Conservation (phyloP, 768 basidiomycete species). For the Phylloporus arenicola region DNA sequence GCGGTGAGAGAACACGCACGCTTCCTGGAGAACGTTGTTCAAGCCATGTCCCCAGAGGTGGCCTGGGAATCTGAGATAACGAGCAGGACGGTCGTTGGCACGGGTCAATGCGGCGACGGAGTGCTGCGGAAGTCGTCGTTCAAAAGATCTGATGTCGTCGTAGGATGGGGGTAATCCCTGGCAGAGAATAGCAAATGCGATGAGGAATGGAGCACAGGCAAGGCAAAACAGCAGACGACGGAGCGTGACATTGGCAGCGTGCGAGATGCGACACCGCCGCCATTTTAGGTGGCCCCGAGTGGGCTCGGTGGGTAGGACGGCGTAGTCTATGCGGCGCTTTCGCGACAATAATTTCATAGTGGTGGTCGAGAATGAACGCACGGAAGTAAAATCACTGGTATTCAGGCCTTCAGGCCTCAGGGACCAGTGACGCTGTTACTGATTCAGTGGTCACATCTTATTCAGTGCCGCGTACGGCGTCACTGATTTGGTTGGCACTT, state of each 20-base stretch:
- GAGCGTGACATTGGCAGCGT: conserved; percentile 19
- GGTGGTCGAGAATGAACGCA: background rate
- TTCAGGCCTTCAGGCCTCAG: too few species aligned
- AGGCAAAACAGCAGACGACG: conserved; percentile 26
- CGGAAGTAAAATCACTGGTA: too few species aligned
- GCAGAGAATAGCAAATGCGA: conserved; percentile 26
- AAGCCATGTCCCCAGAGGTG: conserved; percentile 59
- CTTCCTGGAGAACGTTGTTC: conserved; percentile 59
- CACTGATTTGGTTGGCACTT: too few species aligned
- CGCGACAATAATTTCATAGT: background rate
- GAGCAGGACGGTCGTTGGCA: conserved; percentile 5
- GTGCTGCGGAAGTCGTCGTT: conserved; percentile 38
- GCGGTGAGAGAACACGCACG: conserved; percentile 33
- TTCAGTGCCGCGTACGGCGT: too few species aligned
- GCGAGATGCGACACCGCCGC: conserved; percentile 10
- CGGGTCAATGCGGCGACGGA: conserved; percentile 17
- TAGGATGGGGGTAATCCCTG: conserved; percentile 39
- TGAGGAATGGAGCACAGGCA: conserved; percentile 18
- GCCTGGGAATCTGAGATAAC: conserved; percentile 47
- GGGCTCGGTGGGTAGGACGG: conserved; percentile 9
- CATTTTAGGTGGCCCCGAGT: conserved; percentile 6
- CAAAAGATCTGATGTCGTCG: conserved; percentile 31
- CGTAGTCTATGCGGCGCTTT: conserved; percentile 9
- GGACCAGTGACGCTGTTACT: too few species aligned
- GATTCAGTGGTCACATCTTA: too few species aligned